These are phyloP conservation scores for Cytidiella melzeri DNA, from an alignment of 768 basidiomycete genomes.

Conservation along the genomic window DNA sequence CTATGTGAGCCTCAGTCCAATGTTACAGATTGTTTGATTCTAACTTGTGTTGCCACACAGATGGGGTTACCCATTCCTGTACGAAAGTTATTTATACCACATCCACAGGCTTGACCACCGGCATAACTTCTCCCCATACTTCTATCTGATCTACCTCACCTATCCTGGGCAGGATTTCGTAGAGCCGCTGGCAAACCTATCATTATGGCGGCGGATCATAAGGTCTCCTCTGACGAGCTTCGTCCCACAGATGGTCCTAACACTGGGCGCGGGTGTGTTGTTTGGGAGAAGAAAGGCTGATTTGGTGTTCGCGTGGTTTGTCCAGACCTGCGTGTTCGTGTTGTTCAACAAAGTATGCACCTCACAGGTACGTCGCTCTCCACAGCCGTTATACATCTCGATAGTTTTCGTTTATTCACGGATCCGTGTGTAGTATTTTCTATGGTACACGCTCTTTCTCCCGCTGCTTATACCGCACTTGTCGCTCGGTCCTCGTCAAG, in stretches of 20 bases:
- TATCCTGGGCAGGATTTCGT: slow-evolving; percentile 42
- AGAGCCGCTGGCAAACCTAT: slow-evolving; percentile 13
- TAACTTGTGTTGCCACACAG: slow-evolving; percentile 34
- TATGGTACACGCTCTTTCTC: slow-evolving; percentile 91
- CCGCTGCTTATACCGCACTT: slow-evolving; percentile 75
- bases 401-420: background rate
- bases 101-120: slow-evolving; percentile 88
- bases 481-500: slow-evolving; percentile 39
- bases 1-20: slow-evolving; percentile 47
- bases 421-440: slow-evolving; percentile 65
- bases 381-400: background rate
- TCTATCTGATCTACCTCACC: slow-evolving; percentile 89
- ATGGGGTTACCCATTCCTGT: slow-evolving; percentile 91
- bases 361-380: slow-evolving; percentile 60
- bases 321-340: slow-evolving; percentile 90
- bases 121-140: slow-evolving; percentile 98
- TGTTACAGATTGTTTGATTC: background rate
- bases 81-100: slow-evolving; percentile 93
- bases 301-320: slow-evolving; percentile 81
- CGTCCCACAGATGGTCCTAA: slow-evolving; percentile 72
- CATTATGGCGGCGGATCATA: slow-evolving; percentile 38
- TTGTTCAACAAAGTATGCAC: slow-evolving; percentile 98
- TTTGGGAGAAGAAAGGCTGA: slow-evolving; percentile 54
- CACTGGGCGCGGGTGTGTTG: slow-evolving; percentile 66
- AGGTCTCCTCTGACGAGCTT: slow-evolving; percentile 80